phyloP scores from a whole-genome alignment of 306 rosid genomes.

The Corylus americana region DNA sequence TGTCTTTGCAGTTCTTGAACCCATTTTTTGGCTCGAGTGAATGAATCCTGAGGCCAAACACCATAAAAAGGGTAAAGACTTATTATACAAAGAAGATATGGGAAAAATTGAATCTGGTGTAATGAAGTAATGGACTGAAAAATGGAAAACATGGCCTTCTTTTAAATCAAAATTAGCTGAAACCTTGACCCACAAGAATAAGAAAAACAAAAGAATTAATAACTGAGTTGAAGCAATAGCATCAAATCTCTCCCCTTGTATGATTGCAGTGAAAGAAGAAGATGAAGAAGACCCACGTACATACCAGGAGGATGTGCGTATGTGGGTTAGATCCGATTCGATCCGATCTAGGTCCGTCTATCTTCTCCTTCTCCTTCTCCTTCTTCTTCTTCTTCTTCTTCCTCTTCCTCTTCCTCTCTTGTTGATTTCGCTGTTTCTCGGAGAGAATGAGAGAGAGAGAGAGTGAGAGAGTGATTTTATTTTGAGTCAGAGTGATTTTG shows the following conservation, averaged over 20 bases:
- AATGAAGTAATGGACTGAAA: not conserved
- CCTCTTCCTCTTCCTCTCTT: no score
- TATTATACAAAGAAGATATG: not conserved
- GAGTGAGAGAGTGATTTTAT: no score
- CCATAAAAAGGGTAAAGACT: not conserved
- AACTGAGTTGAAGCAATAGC: not conserved
- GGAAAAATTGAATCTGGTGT: not conserved
- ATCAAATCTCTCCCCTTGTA: not conserved
- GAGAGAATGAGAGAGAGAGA: no score
- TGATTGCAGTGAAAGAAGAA: not conserved
- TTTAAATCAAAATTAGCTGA: not conserved
- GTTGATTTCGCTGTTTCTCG: no score
- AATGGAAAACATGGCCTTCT: not conserved
- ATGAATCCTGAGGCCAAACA: constrained; percentile 60
- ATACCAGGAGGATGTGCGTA: no score
- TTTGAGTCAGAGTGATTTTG: no score
- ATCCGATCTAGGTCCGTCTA: no score
- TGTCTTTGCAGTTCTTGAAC: constrained; percentile 80
- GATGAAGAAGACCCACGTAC: no score
- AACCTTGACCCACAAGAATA: not conserved
- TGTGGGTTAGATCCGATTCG: no score
- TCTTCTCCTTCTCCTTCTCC: no score
- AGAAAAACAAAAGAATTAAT: not conserved
- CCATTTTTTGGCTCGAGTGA: constrained; percentile 86
- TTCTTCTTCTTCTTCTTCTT: no score